Evolutionary conservation across 2,329 filamentous ascomycete species (phyloP).

Genomic region (Ophiostoma tasmaniense): DNA sequence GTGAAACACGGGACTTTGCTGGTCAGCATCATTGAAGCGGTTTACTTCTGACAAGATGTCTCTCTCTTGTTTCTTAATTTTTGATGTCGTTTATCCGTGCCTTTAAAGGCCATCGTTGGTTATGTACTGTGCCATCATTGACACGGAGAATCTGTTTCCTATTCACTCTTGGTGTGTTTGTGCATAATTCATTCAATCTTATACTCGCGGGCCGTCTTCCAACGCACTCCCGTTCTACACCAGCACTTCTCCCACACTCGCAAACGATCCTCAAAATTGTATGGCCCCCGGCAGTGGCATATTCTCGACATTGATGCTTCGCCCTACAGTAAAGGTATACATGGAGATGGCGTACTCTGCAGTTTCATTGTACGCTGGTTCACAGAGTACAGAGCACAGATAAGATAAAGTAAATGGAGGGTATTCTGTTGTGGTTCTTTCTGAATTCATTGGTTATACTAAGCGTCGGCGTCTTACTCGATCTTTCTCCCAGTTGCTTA

Average conservation of each 20-base stretch:
- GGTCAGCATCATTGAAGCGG: neutral
- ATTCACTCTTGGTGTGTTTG: neutral
- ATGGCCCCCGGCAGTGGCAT: neutral
- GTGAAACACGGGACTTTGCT: constrained; percentile 2
- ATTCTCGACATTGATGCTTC: neutral
- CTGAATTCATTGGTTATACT: neutral
- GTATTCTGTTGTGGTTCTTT: too few species aligned
- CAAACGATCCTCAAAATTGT: neutral
- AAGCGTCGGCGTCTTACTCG: neutral
- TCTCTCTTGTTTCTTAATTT: neutral
- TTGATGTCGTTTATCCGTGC: neutral
- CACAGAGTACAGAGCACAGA: neutral
- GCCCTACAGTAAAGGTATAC: neutral
- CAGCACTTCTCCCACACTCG: too few species aligned
- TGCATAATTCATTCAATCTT: neutral
- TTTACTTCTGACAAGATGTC: neutral
- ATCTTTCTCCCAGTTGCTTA: neutral
- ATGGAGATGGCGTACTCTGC: neutral
- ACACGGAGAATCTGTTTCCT: neutral
- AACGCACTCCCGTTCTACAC: neutral
- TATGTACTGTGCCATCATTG: neutral
- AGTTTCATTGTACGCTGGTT: neutral
- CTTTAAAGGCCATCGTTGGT: neutral
- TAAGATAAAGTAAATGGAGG: neutral
- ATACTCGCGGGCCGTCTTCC: neutral